Evolutionary conservation across 2,329 filamentous ascomycete genomes (phyloP), one percentile per base, ranked within the genome.

Genomic region (Colletotrichum orbiculare): DNA sequence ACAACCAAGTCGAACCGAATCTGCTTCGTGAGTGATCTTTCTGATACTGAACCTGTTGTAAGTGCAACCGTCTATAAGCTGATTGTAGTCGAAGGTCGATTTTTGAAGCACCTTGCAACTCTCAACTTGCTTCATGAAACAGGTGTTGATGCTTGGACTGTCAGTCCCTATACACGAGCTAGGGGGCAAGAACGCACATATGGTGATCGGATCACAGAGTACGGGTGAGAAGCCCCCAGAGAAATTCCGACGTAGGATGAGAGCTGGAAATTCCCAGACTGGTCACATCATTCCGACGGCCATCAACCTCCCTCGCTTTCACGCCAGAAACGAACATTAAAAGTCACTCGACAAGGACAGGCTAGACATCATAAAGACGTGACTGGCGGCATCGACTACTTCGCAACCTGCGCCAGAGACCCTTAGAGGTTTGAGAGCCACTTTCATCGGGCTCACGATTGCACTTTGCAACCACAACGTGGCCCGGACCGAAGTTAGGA

Each of bases 391-490:
- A 9, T 37, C 12, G 74, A 73, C 34, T 75, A 78, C 70, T 78
- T 79, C 39, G 74, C 66, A 5, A 52, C 48, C 3, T 73, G 75
- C 3, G 66, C 76, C 10, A 71, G 73, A 47, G 69, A 71, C 15
- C 75, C 71, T n/a, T 68, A 73, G 1, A 64, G 68, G 0, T 72
- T 69, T 11, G 72, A 73, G 8, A 72, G 71, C 17, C 41, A 71
- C 71, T 13, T 79, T 79, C 56, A 75, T 71, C 8, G 73, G 72
- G 2, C 74, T 75, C 59, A 79, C 79, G 77, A 71, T 73, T 12
- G 75, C 75, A 1, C 73, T 74, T 50, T 74, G 74, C 6, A 60
- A 69, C 39, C 73, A 74, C 69, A 71, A 75, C 71, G 69, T 74
- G n/a, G 67, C 75, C 6, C 74, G 78, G 77, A 76, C 72, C 52